Base-by-base conservation (phyloP, 2,329 filamentous ascomycete genomes). In the Hypoxylon sp. region DNA sequence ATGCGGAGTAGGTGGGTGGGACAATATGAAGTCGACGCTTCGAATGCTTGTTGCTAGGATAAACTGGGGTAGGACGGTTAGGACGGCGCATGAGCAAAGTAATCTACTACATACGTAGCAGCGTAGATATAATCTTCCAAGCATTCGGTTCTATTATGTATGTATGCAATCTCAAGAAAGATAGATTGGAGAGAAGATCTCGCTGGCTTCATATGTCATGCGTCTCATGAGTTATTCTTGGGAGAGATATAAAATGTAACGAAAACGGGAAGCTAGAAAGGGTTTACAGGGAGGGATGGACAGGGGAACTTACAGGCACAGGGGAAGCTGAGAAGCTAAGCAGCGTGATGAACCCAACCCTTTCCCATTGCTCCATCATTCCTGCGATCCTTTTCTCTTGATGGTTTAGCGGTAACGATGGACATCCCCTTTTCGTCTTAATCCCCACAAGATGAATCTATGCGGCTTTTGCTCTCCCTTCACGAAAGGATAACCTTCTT, bases 111-210 rank as follows among this genome's bases (percentile, higher is more conserved):
- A n/a, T n/a, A n/a, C n/a, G n/a, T n/a, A n/a, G n/a, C n/a, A n/a
- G n/a, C n/a, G n/a, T 38, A 53, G 50, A 56, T 59, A 35, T 27
- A 56, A 49, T 55, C 57, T 52, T 47, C 38, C n/a, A n/a, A 53
- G 52, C 37, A 45, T 43, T 52, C 55, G 51, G 40, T 53, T 51
- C 55, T 61, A 59, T 36, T n/a, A n/a, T n/a, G n/a, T n/a, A n/a
- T n/a, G n/a, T n/a, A n/a, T n/a, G n/a, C n/a, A n/a, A n/a, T 23
- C 49, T 45, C 12, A 42, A 57, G 25, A 37, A 4, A 47, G 49
- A 16, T 43, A 43, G 13, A 43, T 15, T 13, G 19, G 32, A 21
- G 13, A 8, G 16, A 12, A 11, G 29, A 16, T 9, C 13, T 12
- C 19, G n/a, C 13, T 25, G 23, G 15, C n/a, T 36, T 38, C 20